Conservation (phyloP, 2,329 filamentous ascomycete species). For the Lachnellula suecica region DNA sequence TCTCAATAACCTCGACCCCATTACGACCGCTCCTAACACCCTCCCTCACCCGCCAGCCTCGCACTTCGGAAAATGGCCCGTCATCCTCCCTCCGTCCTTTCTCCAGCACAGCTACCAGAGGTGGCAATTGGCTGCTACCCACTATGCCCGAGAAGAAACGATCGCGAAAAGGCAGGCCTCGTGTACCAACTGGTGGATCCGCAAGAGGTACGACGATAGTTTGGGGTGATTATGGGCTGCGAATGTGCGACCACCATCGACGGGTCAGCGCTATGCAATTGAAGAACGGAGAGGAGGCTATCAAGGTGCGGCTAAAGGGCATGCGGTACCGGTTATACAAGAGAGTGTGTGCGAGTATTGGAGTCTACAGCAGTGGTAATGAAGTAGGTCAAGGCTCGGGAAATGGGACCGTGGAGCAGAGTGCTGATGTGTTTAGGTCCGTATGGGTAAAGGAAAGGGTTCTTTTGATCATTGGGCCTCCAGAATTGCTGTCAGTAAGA, state of each 20-base stretch:
- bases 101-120: slow-evolving; percentile 61
- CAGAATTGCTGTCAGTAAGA: slow-evolving; percentile 84
- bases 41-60: slow-evolving; percentile 24
- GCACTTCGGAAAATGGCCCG: slow-evolving; percentile 30
- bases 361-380: slow-evolving; percentile 93
- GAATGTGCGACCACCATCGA: slow-evolving; percentile 91
- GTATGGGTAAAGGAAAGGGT: slow-evolving; percentile 99
- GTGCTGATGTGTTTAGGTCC: slow-evolving; percentile 52
- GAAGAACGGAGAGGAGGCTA: slow-evolving; percentile 90
- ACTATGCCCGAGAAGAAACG: slow-evolving; percentile 79
- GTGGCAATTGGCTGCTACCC: slow-evolving; percentile 80
- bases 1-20: slow-evolving; percentile 32
- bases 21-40: slow-evolving; percentile 31
- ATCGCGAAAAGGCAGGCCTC: slow-evolving; percentile 82
- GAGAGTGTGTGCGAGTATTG: slow-evolving; percentile 86
- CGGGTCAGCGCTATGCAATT: slow-evolving; percentile 84
- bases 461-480: slow-evolving; percentile 96
- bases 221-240: slow-evolving; percentile 93
- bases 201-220: slow-evolving; percentile 91
- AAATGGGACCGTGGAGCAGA: background rate
- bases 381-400: slow-evolving; percentile 55
- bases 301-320: slow-evolving; percentile 82
- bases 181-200: slow-evolving; percentile 87
- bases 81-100: slow-evolving; percentile 61
- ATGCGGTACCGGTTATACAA: slow-evolving; percentile 93